phyloP scores from a whole-genome alignment of 306 rosid species.

The Trifolium pratense region DNA sequence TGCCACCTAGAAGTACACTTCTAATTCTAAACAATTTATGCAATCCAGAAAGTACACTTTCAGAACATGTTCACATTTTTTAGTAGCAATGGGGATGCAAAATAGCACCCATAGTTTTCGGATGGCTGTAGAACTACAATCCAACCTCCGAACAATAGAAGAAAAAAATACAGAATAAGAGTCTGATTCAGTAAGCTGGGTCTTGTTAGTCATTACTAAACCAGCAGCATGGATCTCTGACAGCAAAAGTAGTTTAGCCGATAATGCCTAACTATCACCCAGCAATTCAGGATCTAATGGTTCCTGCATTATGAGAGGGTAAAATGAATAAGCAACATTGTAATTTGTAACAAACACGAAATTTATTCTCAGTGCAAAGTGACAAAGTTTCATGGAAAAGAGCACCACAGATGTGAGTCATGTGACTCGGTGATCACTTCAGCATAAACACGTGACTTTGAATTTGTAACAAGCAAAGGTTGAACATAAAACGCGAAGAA shows the following conservation, averaged over 20 bases:
- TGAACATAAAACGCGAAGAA: background rate
- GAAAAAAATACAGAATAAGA: background rate
- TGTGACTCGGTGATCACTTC: constrained; percentile 2
- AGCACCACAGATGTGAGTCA: background rate
- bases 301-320: constrained; percentile 46
- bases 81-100: background rate
- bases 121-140: background rate
- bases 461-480: background rate
- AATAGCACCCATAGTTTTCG: background rate
- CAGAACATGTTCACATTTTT: background rate
- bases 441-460: background rate
- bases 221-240: constrained; percentile 16
- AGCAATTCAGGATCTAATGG: constrained; percentile 34
- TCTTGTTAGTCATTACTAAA: constrained; percentile 11
- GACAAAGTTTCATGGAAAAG: constrained; percentile 3
- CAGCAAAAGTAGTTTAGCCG: constrained; percentile 19
- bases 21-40: background rate
- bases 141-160: background rate
- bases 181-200: background rate
- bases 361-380: background rate
- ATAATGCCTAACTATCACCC: constrained; percentile 21
- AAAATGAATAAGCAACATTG: constrained; percentile 26
- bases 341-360: background rate
- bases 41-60: background rate
- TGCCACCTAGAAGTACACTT: background rate